Evolutionary conservation across 495 filamentous ascomycete genomes (phyloP).

Genomic region (Viridothelium virens): DNA sequence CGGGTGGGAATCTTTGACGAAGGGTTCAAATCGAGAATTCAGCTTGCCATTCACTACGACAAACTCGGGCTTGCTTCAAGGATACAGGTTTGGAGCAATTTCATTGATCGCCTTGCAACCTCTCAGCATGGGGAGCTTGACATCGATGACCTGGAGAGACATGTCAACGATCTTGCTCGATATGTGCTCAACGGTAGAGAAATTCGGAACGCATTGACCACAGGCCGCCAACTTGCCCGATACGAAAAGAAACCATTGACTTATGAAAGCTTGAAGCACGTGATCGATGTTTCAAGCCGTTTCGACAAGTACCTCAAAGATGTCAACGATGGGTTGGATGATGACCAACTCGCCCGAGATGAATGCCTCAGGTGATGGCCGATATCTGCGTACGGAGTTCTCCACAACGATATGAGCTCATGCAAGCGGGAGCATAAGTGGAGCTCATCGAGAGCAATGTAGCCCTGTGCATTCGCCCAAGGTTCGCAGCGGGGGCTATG

Average conservation of each 20-base stretch:
- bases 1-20: constrained; percentile 44
- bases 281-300: constrained; percentile 25
- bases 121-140: constrained; percentile 13
- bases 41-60: constrained; percentile 41
- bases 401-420: too few relatives aligned
- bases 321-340: constrained; percentile 14
- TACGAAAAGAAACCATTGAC: background rate
- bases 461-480: too few relatives aligned
- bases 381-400: too few relatives aligned
- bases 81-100: constrained; percentile 31
- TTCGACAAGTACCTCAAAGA: constrained; percentile 23
- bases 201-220: constrained; percentile 14
- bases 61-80: background rate
- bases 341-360: constrained; percentile 22
- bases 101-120: constrained; percentile 27
- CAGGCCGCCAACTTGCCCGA: background rate
- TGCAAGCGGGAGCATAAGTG: too few relatives aligned
- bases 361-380: constrained; percentile 9
- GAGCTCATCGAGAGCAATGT: too few relatives aligned
- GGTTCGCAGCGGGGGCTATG: too few relatives aligned
- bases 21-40: constrained; percentile 39
- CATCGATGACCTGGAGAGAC: background rate
- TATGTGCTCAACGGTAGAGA: constrained; percentile 7
- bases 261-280: constrained; percentile 17
- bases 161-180: background rate